Conservation (phyloP, 2,329 filamentous ascomycete genomes). For the Septoria petroselini region DNA sequence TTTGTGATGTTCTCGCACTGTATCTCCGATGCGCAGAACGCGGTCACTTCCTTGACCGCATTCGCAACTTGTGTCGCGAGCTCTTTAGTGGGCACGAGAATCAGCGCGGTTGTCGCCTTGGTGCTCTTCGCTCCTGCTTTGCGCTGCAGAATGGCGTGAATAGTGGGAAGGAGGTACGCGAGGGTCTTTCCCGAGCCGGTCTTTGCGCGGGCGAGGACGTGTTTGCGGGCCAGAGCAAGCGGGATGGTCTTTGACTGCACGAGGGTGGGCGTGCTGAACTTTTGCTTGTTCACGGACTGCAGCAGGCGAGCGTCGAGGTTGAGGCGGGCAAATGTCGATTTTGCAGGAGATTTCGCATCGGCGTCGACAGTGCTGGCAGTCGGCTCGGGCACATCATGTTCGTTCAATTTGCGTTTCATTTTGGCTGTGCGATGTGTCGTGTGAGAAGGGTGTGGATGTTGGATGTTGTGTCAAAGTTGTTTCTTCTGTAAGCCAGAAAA, state of each 20-base stretch:
- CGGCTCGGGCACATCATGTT: conserved; percentile 46
- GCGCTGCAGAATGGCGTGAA: conserved; percentile 76
- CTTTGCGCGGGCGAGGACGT: conserved; percentile 87
- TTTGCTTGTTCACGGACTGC: conserved; percentile 79
- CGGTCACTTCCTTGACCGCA: conserved; percentile 69
- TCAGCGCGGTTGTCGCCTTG: conserved; percentile 66
- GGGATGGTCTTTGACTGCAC: conserved; percentile 88
- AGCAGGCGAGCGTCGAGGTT: conserved; percentile 80
- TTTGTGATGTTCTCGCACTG: conserved; percentile 82
- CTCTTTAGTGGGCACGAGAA: conserved; percentile 91
- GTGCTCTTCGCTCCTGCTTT: conserved; percentile 58
- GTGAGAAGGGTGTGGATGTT: no score
- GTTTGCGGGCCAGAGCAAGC: conserved; percentile 77
- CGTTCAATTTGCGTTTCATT: conserved; percentile 52
- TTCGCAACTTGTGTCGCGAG: conserved; percentile 88
- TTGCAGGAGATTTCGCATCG: conserved; percentile 11
- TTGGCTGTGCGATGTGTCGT: conserved; percentile 2
- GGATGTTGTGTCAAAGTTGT: no score
- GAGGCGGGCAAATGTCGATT: conserved; percentile 66
- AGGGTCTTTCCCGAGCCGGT: conserved; percentile 97
- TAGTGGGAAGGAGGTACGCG: conserved; percentile 87
- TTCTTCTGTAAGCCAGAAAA: no score
- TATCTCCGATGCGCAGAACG: conserved; percentile 82
- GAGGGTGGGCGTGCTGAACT: conserved; percentile 80
- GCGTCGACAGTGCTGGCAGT: conserved; percentile 1